Evolutionary conservation across 164 flowering plant genomes (phyloP).

Genomic region (Vitis rotundifolia): DNA sequence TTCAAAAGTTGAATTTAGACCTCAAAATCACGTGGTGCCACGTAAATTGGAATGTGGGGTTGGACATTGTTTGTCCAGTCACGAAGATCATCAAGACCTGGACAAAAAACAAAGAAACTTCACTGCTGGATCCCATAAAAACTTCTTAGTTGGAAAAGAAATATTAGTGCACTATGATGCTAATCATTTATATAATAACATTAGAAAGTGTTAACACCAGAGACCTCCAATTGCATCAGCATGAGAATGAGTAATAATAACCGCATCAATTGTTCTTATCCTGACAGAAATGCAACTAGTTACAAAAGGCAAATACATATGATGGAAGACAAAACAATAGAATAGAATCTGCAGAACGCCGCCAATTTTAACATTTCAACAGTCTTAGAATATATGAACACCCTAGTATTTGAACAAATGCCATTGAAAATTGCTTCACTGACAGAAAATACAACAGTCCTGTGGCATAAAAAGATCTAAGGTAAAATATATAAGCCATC

Average conservation of each 20-base stretch:
- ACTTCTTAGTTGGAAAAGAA: background rate
- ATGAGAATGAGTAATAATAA: slow-evolving; percentile 96
- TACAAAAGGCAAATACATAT: slow-evolving; percentile 19
- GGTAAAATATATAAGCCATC: background rate
- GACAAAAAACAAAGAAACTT: slow-evolving; percentile 3
- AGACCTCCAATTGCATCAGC: slow-evolving; percentile 99
- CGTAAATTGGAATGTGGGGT: slow-evolving; percentile 78
- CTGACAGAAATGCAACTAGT: slow-evolving; percentile 75
- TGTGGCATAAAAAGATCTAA: background rate
- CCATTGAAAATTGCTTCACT: background rate
- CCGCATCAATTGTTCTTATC: slow-evolving; percentile 96
- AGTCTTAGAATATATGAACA: background rate
- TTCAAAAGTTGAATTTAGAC: slow-evolving; percentile 28
- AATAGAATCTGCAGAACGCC: slow-evolving; percentile 5
- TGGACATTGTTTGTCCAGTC: slow-evolving; percentile 99
- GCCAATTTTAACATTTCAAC: background rate
- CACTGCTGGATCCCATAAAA: slow-evolving; percentile 8
- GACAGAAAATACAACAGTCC: background rate
- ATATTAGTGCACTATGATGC: background rate
- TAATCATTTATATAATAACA: slow-evolving; percentile 11
- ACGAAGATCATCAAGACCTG: slow-evolving; percentile 98
- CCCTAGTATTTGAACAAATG: background rate
- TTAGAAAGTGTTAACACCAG: slow-evolving; percentile 32
- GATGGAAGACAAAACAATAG: slow-evolving; percentile 5
- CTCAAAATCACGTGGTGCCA: slow-evolving; percentile 90